Evolutionary conservation across 179 eudicot species (phyloP).

Genomic region (Beta macrorhiza): DNA sequence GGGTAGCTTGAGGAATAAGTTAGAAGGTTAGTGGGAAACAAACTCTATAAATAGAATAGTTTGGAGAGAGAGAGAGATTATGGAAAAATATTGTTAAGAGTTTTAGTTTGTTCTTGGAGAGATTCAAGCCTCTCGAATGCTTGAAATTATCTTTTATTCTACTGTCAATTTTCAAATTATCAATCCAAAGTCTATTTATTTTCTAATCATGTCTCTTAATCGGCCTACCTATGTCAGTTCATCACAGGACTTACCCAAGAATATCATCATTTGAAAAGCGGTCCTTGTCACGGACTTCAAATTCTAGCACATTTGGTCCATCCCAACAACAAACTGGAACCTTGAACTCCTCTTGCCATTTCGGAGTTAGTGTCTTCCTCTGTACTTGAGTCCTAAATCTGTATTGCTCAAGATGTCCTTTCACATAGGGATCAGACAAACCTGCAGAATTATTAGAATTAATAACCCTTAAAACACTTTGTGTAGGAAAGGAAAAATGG

Average conservation of each 20-base stretch:
- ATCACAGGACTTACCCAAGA: slow-evolving; percentile 30
- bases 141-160: too few relatives aligned
- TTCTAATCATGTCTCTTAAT: too few relatives aligned
- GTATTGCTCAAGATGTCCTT: slow-evolving; percentile 37
- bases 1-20: too few relatives aligned
- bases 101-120: too few relatives aligned
- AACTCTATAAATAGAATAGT: too few relatives aligned
- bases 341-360: slow-evolving; percentile 42
- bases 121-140: too few relatives aligned
- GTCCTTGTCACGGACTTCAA: slow-evolving; percentile 40
- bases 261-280: slow-evolving; percentile 32
- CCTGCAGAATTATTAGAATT: slow-evolving; percentile 48
- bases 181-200: too few relatives aligned
- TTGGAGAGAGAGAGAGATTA: too few relatives aligned
- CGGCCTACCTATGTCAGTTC: too few relatives aligned
- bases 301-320: slow-evolving; percentile 27
- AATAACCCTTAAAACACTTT: slow-evolving; percentile 5
- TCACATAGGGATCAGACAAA: slow-evolving; percentile 65
- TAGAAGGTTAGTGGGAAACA: too few relatives aligned
- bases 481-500: background rate
- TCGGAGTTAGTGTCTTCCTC: slow-evolving; percentile 35
- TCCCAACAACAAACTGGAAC: slow-evolving; percentile 40
- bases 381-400: slow-evolving; percentile 39
- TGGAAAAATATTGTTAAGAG: too few relatives aligned
- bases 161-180: too few relatives aligned